Evolutionary conservation across 306 rosid genomes (phyloP).

Genomic region (Herpetospermum pedunculosum): DNA sequence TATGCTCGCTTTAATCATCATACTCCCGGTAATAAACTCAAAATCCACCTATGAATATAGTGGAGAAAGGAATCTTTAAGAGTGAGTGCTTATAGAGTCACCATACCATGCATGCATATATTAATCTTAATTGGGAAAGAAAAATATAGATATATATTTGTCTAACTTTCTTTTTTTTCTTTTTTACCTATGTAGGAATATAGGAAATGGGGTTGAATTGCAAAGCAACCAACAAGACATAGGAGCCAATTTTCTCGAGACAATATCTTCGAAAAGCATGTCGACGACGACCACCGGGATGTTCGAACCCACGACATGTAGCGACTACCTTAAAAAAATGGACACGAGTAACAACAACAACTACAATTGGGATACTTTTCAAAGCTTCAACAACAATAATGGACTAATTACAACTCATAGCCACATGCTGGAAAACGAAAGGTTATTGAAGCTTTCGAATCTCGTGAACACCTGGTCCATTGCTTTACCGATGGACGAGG

Average conservation of each 20-base stretch:
- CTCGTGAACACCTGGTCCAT: slow-evolving; percentile 81
- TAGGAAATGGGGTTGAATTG: slow-evolving; percentile 39
- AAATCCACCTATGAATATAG: too few relatives aligned
- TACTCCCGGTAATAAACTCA: too few relatives aligned
- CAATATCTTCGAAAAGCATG: slow-evolving; percentile 51
- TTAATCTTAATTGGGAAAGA: background rate
- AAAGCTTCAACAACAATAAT: slow-evolving; percentile 24
- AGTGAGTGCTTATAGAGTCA: background rate
- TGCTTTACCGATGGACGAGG: slow-evolving; percentile 49
- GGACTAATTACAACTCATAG: slow-evolving; percentile 21
- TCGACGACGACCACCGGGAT: slow-evolving; percentile 21
- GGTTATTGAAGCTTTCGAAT: slow-evolving; percentile 53
- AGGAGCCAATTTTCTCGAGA: slow-evolving; percentile 53
- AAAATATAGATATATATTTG: background rate
- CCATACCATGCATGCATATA: slow-evolving; percentile 9
- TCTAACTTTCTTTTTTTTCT: background rate
- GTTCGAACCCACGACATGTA: slow-evolving; percentile 65
- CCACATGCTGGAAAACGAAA: slow-evolving; percentile 33
- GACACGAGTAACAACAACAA: slow-evolving; percentile 24
- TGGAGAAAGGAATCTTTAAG: background rate
- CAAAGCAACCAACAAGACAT: slow-evolving; percentile 32
- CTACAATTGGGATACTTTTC: slow-evolving; percentile 30
- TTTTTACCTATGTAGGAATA: slow-evolving; percentile 26
- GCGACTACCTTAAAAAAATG: slow-evolving; percentile 72
- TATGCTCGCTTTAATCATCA: too few relatives aligned